Percentiles rank a stretch among this genome's conserved stretches.
Evolutionary conservation across 331 rosid genomes (phyloP).

Genomic region (Acacia pycnantha): DNA sequence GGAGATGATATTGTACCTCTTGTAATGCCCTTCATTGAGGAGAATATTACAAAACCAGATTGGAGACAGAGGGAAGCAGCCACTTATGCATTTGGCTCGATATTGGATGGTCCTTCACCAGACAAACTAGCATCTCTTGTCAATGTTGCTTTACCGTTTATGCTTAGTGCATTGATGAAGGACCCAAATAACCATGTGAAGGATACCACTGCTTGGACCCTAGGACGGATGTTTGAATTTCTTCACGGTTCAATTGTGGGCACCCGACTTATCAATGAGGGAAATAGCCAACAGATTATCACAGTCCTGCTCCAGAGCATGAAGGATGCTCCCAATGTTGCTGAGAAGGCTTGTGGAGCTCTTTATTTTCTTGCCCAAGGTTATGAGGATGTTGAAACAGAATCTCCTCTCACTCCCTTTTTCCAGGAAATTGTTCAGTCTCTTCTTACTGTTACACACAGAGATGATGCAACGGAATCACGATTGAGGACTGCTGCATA

Average conservation of each 20-base stretch:
- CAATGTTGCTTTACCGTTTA: conserved; percentile 64
- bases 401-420: conserved; percentile 71
- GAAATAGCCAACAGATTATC: conserved; percentile 73
- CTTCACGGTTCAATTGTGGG: conserved; percentile 73
- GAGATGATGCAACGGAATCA: conserved; percentile 85
- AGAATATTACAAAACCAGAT: conserved; percentile 76
- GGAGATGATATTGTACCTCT: conserved; percentile 83
- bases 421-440: conserved; percentile 79
- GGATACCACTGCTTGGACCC: conserved; percentile 95
- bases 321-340: conserved; percentile 89
- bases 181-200: conserved; percentile 85
- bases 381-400: conserved; percentile 62
- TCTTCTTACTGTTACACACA: conserved; percentile 70
- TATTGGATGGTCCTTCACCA: conserved; percentile 88
- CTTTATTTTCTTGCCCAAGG: conserved; percentile 88
- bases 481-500: conserved; percentile 79
- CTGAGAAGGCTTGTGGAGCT: conserved; percentile 94
- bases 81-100: conserved; percentile 89
- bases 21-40: conserved; percentile 85
- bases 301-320: conserved; percentile 87
- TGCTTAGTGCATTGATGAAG: conserved; percentile 71
- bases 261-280: conserved; percentile 69
- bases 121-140: conserved; percentile 67
- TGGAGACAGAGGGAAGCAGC: conserved; percentile 97
- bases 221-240: conserved; percentile 90